A percentile compares a stretch with the other conserved stretches of the same genome.
phyloP scores from a whole-genome alignment of 2,329 filamentous ascomycete genomes.

The Tolypocladium amazonense region DNA sequence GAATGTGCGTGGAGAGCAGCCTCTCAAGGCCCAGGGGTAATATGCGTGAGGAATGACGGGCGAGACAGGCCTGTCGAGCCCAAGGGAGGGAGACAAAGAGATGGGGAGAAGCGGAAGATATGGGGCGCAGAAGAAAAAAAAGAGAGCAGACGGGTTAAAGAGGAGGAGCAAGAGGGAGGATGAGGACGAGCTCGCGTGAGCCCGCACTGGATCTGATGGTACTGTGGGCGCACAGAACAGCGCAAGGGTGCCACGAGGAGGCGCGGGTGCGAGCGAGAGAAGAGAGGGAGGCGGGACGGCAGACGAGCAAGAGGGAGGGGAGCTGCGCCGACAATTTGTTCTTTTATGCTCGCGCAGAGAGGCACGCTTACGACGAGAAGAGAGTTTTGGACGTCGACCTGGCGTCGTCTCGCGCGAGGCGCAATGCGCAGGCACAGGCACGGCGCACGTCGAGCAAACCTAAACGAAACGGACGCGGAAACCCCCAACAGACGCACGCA shows the following conservation, averaged over 20 bases:
- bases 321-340: background rate
- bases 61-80: constrained; percentile 18
- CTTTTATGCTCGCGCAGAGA: background rate
- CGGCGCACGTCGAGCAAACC: background rate
- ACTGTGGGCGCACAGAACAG: constrained; percentile 2
- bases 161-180: background rate
- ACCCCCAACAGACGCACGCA: background rate
- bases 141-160: background rate
- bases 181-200: background rate
- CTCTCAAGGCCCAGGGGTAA: constrained; percentile 17
- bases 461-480: background rate
- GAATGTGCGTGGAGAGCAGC: constrained; percentile 6
- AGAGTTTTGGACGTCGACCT: background rate
- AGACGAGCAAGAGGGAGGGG: background rate
- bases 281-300: background rate
- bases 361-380: background rate
- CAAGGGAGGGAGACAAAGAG: constrained; percentile 5
- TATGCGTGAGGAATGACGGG: constrained; percentile 21
- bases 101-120: background rate
- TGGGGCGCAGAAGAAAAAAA: background rate
- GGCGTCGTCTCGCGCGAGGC: background rate
- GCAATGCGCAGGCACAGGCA: background rate
- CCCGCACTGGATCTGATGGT: background rate
- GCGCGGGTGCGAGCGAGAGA: background rate
- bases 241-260: constrained; percentile 10